Evolutionary conservation across 495 filamentous ascomycete species (phyloP).

Genomic region (Xylaria castorea): DNA sequence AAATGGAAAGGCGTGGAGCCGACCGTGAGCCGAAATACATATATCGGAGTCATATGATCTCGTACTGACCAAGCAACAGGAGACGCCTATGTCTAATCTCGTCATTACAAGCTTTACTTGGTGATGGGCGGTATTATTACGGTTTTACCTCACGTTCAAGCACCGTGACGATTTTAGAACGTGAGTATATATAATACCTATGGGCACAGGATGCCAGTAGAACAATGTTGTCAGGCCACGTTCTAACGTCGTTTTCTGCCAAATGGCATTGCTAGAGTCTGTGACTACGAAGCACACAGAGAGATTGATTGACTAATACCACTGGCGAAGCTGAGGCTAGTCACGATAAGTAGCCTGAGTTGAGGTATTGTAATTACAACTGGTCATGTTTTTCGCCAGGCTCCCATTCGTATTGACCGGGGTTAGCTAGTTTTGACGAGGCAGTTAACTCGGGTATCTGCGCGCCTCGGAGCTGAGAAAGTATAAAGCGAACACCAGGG

Average conservation of each 20-base stretch:
- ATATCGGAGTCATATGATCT: neutral
- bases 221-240: neutral
- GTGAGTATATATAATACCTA: neutral
- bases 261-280: neutral
- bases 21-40: neutral
- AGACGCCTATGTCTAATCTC: neutral
- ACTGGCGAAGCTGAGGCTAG: neutral
- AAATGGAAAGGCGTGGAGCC: neutral
- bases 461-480: slow-evolving; percentile 24
- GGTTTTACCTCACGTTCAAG: neutral
- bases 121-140: neutral
- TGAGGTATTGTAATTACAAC: neutral
- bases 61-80: neutral
- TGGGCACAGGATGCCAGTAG: neutral
- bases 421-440: neutral
- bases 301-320: neutral
- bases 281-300: neutral
- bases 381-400: neutral
- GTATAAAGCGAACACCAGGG: neutral
- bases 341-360: neutral
- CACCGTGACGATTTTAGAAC: neutral
- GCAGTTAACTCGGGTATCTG: slow-evolving; percentile 15
- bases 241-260: neutral
- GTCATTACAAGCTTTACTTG: neutral
- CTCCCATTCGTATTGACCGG: neutral